Evolutionary conservation across 306 rosid genomes (phyloP).

Genomic region (Gillenia trifoliata): DNA sequence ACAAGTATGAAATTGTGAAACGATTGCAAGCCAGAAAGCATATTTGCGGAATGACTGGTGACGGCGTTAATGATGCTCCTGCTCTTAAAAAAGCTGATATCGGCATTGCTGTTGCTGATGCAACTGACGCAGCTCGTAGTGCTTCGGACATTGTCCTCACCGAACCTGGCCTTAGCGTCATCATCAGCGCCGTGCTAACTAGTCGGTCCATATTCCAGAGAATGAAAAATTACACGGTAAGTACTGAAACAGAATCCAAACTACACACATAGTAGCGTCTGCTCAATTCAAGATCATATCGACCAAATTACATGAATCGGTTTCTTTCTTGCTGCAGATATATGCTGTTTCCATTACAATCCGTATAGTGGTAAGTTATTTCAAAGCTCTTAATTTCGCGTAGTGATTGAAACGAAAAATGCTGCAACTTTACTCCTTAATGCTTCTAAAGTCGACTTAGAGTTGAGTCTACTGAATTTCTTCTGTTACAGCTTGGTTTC

Average conservation of each 20-base stretch:
- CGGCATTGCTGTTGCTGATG: conserved; percentile 95
- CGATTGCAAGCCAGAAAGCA: conserved; percentile 78
- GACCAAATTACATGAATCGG: not conserved
- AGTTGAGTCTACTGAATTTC: not conserved
- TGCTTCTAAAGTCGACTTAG: too few relatives aligned
- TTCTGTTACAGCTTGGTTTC: conserved; percentile 72
- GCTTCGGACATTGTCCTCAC: conserved; percentile 90
- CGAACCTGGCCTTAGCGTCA: conserved; percentile 82
- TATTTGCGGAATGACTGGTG: conserved; percentile 89
- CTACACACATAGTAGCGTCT: too few relatives aligned
- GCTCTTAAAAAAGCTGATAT: conserved; percentile 84
- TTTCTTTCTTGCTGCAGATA: conserved; percentile 47
- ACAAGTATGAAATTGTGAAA: conserved; percentile 79
- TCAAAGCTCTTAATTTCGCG: not conserved
- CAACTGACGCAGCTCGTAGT: conserved; percentile 85
- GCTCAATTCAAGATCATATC: not conserved
- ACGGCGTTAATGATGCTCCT: conserved; percentile 88
- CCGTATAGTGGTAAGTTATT: conserved; percentile 72
- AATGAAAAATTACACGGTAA: conserved; percentile 84
- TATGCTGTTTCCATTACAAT: conserved; percentile 88
- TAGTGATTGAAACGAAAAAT: not conserved
- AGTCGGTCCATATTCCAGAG: conserved; percentile 91
- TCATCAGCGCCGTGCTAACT: conserved; percentile 83
- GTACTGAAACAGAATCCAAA: too few relatives aligned
- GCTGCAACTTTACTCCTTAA: not conserved